Conservation (phyloP, 192 early-diverging fungal species). For the Coemansia biformis region DNA sequence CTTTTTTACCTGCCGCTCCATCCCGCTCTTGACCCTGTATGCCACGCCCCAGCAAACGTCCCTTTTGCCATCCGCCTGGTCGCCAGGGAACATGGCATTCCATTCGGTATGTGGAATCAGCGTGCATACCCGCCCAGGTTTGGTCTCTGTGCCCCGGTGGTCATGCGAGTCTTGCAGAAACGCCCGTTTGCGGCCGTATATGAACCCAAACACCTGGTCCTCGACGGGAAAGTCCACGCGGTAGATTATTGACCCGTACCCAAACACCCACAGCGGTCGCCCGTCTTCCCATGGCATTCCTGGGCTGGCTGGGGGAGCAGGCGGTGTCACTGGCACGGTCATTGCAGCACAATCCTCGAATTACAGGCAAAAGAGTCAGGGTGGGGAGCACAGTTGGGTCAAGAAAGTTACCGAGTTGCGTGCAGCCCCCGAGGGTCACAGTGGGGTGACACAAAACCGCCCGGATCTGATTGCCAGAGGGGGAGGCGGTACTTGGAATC, state of each 20-base stretch:
- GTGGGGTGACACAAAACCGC: too few relatives aligned
- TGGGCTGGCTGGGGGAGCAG: too few relatives aligned
- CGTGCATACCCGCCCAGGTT: conserved; percentile 83
- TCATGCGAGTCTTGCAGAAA: conserved; percentile 64
- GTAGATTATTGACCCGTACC: conserved; percentile 67
- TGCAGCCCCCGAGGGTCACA: too few relatives aligned
- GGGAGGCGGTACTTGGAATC: too few relatives aligned
- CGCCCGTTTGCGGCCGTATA: conserved; percentile 10
- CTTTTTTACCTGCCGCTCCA: conserved; percentile 60
- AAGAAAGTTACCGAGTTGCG: too few relatives aligned
- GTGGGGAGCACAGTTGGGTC: too few relatives aligned
- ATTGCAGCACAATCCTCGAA: too few relatives aligned
- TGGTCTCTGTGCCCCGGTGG: conserved; percentile 74
- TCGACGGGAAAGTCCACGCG: conserved; percentile 67
- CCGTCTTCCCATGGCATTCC: conserved; percentile 29
- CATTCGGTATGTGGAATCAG: conserved; percentile 71
- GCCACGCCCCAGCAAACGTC: conserved; percentile 74
- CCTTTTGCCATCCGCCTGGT: conserved; percentile 20
- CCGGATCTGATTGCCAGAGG: too few relatives aligned
- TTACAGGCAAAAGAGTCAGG: too few relatives aligned
- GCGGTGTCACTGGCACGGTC: too few relatives aligned
- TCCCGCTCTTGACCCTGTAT: conserved; percentile 64
- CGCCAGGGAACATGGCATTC: conserved; percentile 29
- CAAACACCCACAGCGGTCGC: conserved; percentile 59
- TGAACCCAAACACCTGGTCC: conserved; percentile 15